phyloP scores from a whole-genome alignment of 2,329 filamentous ascomycete genomes.

The Elsinoe perseae region DNA sequence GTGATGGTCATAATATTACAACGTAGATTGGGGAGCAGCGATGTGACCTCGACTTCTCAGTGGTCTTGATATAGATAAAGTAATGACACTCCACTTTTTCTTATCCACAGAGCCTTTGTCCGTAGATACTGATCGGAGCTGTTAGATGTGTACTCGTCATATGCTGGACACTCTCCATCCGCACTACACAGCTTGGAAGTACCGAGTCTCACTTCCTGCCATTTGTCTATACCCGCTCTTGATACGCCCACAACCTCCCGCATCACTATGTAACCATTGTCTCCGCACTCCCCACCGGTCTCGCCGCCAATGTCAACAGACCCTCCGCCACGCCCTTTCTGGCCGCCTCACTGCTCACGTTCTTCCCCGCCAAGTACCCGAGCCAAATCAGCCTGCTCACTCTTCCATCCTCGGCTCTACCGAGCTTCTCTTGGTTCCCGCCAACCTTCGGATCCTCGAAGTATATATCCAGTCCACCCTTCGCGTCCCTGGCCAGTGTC shows the following conservation, averaged over 20 bases:
- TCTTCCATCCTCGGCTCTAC: conserved; percentile 68
- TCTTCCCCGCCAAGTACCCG: conserved; percentile 78
- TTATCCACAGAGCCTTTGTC: too few relatives aligned
- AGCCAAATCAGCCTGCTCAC: conserved; percentile 78
- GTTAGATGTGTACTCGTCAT: too few relatives aligned
- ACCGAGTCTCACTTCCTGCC: too few relatives aligned
- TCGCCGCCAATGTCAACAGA: conserved; percentile 76
- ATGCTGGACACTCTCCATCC: too few relatives aligned
- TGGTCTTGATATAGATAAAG: not conserved
- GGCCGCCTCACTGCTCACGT: conserved; percentile 76
- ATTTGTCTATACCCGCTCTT: too few relatives aligned
- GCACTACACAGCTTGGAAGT: too few relatives aligned
- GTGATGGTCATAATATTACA: not conserved
- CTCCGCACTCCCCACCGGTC: conserved; percentile 80
- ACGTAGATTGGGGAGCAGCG: not conserved
- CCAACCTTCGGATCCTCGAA: conserved; percentile 51
- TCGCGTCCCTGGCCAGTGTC: conserved; percentile 58
- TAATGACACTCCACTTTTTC: not conserved
- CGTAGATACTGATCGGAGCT: too few relatives aligned
- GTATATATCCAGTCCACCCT: conserved; percentile 59
- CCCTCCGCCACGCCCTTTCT: conserved; percentile 78
- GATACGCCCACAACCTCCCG: not conserved
- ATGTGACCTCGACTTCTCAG: not conserved
- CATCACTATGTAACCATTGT: conserved; percentile 47
- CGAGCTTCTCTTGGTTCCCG: conserved; percentile 43